Conservation (phyloP, 2,329 filamentous ascomycete species). For the Alternaria sp. region DNA sequence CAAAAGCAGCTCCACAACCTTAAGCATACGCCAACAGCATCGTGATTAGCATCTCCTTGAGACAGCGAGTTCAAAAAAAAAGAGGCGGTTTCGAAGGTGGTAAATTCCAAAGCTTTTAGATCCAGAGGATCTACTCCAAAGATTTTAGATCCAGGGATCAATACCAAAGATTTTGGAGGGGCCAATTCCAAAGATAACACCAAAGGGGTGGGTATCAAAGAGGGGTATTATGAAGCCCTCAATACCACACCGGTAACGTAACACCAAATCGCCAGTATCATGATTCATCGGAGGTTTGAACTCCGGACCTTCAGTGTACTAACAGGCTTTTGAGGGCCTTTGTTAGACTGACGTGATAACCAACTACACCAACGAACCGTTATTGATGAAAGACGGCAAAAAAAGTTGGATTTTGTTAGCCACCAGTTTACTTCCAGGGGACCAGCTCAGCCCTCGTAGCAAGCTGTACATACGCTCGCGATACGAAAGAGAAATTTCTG, state of each 20-base stretch:
- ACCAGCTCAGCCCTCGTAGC: background rate
- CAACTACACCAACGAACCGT: conserved; percentile 53
- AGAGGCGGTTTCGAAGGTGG: background rate
- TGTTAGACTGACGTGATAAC: conserved; percentile 58
- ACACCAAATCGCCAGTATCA: too few relatives aligned
- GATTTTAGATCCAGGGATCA: background rate
- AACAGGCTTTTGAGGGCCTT: background rate
- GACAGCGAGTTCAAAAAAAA: background rate
- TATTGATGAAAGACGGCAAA: background rate
- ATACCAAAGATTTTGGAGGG: too few relatives aligned
- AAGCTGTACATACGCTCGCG: background rate
- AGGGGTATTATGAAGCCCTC: background rate
- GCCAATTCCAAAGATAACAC: background rate
- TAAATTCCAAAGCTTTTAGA: background rate
- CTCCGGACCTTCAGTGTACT: conserved; percentile 20
- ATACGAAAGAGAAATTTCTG: background rate
- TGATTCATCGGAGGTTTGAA: conserved; percentile 20
- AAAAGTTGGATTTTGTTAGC: background rate
- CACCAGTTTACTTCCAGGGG: background rate
- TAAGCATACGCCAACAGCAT: background rate
- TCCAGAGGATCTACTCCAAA: background rate
- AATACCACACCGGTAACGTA: background rate
- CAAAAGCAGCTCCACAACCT: background rate
- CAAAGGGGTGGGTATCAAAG: background rate
- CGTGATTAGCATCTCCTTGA: background rate